A percentile compares a stretch with the other conserved stretches of the same genome.
phyloP scores from a whole-genome alignment of 176 grass and related monocot genomes.

The Aegilops umbellulata region DNA sequence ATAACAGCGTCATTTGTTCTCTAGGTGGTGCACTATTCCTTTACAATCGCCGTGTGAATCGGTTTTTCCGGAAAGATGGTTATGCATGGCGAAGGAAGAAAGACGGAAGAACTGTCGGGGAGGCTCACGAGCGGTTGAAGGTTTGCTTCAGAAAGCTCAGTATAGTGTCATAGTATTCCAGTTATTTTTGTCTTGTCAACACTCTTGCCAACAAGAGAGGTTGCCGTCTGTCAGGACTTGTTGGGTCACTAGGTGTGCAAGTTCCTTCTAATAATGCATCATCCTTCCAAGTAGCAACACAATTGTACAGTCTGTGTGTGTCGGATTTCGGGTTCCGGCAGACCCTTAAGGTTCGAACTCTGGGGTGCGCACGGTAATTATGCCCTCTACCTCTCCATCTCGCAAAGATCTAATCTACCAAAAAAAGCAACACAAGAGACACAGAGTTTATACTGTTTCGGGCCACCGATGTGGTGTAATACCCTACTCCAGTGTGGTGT shows the following conservation, averaged over 20 bases:
- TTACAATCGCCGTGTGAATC: constrained; percentile 82
- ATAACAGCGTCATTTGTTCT: constrained; percentile 17
- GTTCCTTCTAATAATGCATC: background rate
- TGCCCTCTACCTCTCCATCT: too few species aligned
- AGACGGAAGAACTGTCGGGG: constrained; percentile 84
- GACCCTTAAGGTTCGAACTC: too few species aligned
- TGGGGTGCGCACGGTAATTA: too few species aligned
- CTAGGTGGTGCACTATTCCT: constrained; percentile 95
- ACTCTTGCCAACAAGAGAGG: background rate
- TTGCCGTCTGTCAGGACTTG: background rate
- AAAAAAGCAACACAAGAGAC: too few species aligned
- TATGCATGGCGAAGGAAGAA: constrained; percentile 93
- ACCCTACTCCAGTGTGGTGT: too few species aligned
- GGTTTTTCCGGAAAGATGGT: constrained; percentile 96
- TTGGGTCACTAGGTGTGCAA: background rate
- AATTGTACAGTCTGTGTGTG: background rate
- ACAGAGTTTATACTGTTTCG: too few species aligned
- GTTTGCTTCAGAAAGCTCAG: constrained; percentile 41
- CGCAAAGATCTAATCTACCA: too few species aligned
- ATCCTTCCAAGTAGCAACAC: background rate
- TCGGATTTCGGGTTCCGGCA: too few species aligned
- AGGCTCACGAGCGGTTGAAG: constrained; percentile 95
- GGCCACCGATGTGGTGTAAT: too few species aligned
- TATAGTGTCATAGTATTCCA: constrained; percentile 15
- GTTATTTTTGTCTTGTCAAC: constrained; percentile 17